phyloP scores from a whole-genome alignment of 352 stramenopile genomes.

The Saprolegnia parasitica region DNA sequence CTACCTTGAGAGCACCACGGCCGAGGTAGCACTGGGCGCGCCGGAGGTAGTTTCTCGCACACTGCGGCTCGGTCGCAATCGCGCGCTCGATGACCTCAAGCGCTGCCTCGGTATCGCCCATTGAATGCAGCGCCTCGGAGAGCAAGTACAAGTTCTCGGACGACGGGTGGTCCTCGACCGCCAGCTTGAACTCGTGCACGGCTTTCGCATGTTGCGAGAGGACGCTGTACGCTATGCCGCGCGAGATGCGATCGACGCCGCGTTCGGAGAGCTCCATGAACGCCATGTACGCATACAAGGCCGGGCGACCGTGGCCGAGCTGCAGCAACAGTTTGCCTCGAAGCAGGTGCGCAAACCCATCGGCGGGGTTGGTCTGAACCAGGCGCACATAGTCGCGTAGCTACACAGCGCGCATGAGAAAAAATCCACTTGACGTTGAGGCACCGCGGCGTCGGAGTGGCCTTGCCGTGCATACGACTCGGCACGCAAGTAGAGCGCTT shows the following conservation, averaged over 20 bases:
- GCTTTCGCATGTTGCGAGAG: slow-evolving; percentile 59
- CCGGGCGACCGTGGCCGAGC: slow-evolving; percentile 48
- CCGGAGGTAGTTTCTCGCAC: slow-evolving; percentile 59
- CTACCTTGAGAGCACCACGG: slow-evolving; percentile 22
- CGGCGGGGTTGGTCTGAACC: slow-evolving; percentile 51
- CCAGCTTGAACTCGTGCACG: slow-evolving; percentile 58
- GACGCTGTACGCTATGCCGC: slow-evolving; percentile 63
- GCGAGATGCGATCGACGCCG: slow-evolving; percentile 41
- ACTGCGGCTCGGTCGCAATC: slow-evolving; percentile 51
- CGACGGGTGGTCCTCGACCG: slow-evolving; percentile 51
- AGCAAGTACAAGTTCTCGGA: slow-evolving; percentile 72
- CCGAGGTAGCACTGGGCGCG: slow-evolving; percentile 41
- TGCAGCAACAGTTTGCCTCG: slow-evolving; percentile 54
- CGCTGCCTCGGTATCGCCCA: slow-evolving; percentile 76
- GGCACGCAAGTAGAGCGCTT: slow-evolving; percentile 58
- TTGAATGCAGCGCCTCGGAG: slow-evolving; percentile 71
- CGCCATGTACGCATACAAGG: slow-evolving; percentile 67
- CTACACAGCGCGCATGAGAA: background rate
- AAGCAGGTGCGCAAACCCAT: slow-evolving; percentile 59
- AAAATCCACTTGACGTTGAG: background rate
- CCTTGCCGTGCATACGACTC: slow-evolving; percentile 62
- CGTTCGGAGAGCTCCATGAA: slow-evolving; percentile 51
- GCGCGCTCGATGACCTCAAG: slow-evolving; percentile 66
- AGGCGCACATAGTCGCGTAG: slow-evolving; percentile 60
- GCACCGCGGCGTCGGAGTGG: slow-evolving; percentile 41